Base-by-base conservation (phyloP, 2,329 filamentous ascomycete genomes). In the Xylariomycetidae sp. region DNA sequence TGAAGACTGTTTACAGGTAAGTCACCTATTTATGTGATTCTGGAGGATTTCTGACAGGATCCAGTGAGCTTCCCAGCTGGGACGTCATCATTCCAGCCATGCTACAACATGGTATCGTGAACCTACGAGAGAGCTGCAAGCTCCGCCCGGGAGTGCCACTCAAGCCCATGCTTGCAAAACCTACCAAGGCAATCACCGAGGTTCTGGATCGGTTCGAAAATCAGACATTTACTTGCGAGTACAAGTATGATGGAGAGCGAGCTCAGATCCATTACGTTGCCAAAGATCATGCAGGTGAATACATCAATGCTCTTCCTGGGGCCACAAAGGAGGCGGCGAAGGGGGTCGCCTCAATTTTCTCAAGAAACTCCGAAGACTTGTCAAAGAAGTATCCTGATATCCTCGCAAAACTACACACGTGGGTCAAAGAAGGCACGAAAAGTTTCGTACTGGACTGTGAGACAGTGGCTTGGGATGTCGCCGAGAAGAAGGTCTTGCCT, bases 401-500 rank as follows among this genome's bases (percentile, higher is more conserved):
- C 33, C 76, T 98, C 19, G 82, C 76, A 15, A 95, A 94, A 58
- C 74, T 98, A 11, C 73, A 86, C 23, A 81, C 76, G 1, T 98
- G 92, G 92, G 81, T 98, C 48, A 94, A 94, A 57, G 67, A 80
- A 3, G 87, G 82, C 18, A 95, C 92, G 9, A 87, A 85, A 62
- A 95, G 88, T 56, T 98, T 98, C 54, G 92, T 98, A 10, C 69
- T 98, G n/a, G 92, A 98, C 58, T 98, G 92, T 57, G 92, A 98
- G 66, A 95, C 90, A 1, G 92, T 97, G 10, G 92, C 86, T 1
- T 97, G 92, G 90, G 92, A 97, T 59, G 74, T 87, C n/a, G 72
- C 74, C 2, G 88, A 92, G 67, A 96, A 95, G 72, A 95, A 95
- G 60, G 87, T 98, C 11, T 62, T 97, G 25, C 92, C 92, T 1